Evolutionary conservation across 106 monocot genomes (phyloP).

Genomic region (Dendrobium nobile): DNA sequence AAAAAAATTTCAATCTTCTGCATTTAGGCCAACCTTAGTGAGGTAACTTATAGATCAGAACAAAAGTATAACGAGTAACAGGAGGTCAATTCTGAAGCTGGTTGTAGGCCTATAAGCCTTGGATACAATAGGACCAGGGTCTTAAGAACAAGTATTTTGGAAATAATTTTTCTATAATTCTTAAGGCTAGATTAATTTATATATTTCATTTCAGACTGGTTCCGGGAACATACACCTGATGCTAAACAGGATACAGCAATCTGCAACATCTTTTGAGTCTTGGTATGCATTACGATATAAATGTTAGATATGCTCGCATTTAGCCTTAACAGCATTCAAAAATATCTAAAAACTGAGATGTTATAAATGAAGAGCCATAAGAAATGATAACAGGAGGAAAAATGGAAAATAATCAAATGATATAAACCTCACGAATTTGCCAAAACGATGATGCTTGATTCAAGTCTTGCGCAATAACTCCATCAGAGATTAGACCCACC

Average conservation of each 20-base stretch:
- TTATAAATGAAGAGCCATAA: conserved; percentile 2
- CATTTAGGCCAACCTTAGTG: background rate
- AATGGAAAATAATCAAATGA: background rate
- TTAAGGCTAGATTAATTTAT: background rate
- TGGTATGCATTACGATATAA: background rate
- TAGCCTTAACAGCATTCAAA: background rate
- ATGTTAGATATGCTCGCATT: background rate
- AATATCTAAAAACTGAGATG: background rate
- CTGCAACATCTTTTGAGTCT: background rate
- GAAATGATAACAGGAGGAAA: conserved; percentile 4
- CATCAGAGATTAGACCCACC: conserved; percentile 71
- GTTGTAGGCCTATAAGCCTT: too few relatives aligned
- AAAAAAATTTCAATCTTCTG: background rate
- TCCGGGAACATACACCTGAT: background rate
- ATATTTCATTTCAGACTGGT: background rate
- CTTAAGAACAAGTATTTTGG: background rate
- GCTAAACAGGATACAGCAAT: background rate
- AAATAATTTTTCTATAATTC: background rate
- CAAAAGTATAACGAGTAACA: too few relatives aligned
- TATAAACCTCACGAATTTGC: conserved; percentile 81
- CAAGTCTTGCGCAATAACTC: conserved; percentile 88
- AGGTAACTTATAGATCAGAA: background rate
- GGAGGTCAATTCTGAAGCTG: too few relatives aligned
- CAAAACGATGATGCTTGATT: conserved; percentile 91
- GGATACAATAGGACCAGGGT: too few relatives aligned